Evolutionary conservation across 352 stramenopile genomes (phyloP).

Genomic region (Thalassiosira hispida): DNA sequence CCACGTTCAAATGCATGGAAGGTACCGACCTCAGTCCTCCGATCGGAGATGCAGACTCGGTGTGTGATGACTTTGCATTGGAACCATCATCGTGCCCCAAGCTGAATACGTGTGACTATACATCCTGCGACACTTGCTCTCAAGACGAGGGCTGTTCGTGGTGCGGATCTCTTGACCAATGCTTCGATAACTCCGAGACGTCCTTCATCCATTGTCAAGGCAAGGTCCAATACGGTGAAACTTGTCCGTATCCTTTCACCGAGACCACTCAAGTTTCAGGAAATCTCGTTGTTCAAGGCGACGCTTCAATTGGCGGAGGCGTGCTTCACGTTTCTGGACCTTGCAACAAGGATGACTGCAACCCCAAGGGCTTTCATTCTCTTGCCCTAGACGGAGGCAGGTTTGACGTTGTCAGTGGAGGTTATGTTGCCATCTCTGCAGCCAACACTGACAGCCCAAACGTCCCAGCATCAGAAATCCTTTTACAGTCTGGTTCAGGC

Average conservation of each 20-base stretch:
- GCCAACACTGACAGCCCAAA: conserved; percentile 37
- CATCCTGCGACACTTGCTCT: conserved; percentile 35
- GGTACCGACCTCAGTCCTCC: not conserved
- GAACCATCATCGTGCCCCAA: conserved; percentile 30
- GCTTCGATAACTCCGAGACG: conserved; percentile 28
- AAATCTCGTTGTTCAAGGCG: conserved; percentile 42
- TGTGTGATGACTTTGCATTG: conserved; percentile 34
- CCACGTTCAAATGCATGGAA: conserved; percentile 31
- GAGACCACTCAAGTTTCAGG: conserved; percentile 31
- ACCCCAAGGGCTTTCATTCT: conserved; percentile 31
- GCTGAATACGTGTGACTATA: conserved; percentile 37
- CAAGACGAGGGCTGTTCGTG: conserved; percentile 24
- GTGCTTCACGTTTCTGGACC: conserved; percentile 39
- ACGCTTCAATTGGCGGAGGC: conserved; percentile 23
- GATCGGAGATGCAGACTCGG: conserved; percentile 2
- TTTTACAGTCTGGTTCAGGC: conserved; percentile 34
- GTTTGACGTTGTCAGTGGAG: conserved; percentile 44
- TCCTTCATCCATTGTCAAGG: conserved; percentile 42
- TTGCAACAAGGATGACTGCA: conserved; percentile 42
- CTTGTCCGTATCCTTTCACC: conserved; percentile 39
- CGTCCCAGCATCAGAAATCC: conserved; percentile 25
- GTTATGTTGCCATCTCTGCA: conserved; percentile 29
- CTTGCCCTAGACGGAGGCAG: conserved; percentile 40
- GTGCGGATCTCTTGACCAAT: conserved; percentile 37
- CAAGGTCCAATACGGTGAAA: conserved; percentile 10